Evolutionary conservation across 2,329 filamentous ascomycete species (phyloP).

Genomic region (Calonectria pauciramosa): DNA sequence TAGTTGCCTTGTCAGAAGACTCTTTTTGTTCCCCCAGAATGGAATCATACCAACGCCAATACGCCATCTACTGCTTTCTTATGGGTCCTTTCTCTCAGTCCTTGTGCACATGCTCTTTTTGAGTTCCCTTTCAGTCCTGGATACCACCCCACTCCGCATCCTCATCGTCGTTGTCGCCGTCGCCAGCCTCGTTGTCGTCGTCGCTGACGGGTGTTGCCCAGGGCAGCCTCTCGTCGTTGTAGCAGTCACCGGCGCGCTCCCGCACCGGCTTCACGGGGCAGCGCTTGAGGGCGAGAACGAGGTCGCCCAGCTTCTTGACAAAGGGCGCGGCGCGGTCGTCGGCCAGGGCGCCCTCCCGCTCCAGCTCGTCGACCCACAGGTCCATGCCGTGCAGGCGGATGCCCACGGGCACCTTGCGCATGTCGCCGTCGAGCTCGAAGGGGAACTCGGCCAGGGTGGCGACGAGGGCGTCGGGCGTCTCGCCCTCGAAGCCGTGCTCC

Average conservation of each 20-base stretch:
- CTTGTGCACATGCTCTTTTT: neutral
- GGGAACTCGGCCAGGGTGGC: constrained; percentile 48
- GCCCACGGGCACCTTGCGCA: constrained; percentile 81
- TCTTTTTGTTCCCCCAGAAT: constrained; percentile 23
- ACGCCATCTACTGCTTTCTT: constrained; percentile 30
- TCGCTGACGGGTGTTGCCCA: constrained; percentile 60
- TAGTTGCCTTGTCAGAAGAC: constrained; percentile 16
- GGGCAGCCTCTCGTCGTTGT: constrained; percentile 81
- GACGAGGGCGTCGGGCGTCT: constrained; percentile 45
- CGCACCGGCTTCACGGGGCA: constrained; percentile 80
- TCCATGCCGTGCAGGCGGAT: constrained; percentile 90
- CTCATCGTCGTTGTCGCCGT: constrained; percentile 55
- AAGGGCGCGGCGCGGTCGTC: constrained; percentile 59
- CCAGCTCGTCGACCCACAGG: constrained; percentile 91
- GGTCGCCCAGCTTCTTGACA: constrained; percentile 64
- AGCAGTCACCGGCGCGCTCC: constrained; percentile 75
- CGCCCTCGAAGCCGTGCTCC: constrained; percentile 53
- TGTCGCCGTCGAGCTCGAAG: constrained; percentile 52
- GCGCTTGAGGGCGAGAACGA: constrained; percentile 69
- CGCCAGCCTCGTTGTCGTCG: constrained; percentile 45
- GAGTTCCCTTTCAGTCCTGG: constrained; percentile 63
- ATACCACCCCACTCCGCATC: constrained; percentile 77
- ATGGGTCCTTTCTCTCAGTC: neutral
- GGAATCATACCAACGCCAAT: constrained; percentile 42
- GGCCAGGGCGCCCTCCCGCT: constrained; percentile 73